A percentile compares a stretch with the other conserved stretches of the same genome.
Evolutionary conservation across 2,329 filamentous ascomycete species (phyloP).

Genomic region (Trichoderma sp.): DNA sequence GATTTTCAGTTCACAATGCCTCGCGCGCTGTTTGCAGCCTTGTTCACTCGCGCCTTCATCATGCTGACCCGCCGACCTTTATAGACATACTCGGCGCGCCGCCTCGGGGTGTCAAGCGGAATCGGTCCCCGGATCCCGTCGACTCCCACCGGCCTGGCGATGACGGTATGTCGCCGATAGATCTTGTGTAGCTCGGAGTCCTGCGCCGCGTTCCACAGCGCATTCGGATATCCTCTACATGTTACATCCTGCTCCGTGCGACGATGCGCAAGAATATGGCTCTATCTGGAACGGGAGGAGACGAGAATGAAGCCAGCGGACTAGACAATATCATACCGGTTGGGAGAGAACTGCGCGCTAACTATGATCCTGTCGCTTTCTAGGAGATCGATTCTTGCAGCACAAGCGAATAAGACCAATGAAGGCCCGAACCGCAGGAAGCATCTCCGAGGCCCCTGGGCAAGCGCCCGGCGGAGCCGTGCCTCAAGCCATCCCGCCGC

Average conservation of each 20-base stretch:
- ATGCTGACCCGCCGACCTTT: slow-evolving; percentile 35
- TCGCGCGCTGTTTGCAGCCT: slow-evolving; percentile 6
- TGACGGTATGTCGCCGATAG: slow-evolving; percentile 67
- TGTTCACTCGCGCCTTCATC: slow-evolving; percentile 16
- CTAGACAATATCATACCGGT: neutral
- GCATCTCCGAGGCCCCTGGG: slow-evolving; percentile 59
- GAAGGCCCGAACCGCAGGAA: slow-evolving; percentile 58
- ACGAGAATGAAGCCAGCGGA: slow-evolving; percentile 15
- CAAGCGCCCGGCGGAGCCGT: slow-evolving; percentile 53
- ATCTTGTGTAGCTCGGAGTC: slow-evolving; percentile 42
- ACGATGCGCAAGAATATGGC: slow-evolving; percentile 34
- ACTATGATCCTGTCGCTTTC: slow-evolving; percentile 36
- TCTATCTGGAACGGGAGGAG: slow-evolving; percentile 6
- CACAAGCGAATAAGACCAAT: slow-evolving; percentile 59
- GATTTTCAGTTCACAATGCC: slow-evolving; percentile 18
- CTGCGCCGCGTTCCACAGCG: slow-evolving; percentile 38
- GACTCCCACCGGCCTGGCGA: slow-evolving; percentile 59
- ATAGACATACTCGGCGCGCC: slow-evolving; percentile 55
- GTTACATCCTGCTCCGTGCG: slow-evolving; percentile 41
- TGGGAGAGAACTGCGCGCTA: slow-evolving; percentile 28
- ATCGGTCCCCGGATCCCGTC: slow-evolving; percentile 71
- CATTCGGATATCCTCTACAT: slow-evolving; percentile 30
- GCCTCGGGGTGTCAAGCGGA: slow-evolving; percentile 75
- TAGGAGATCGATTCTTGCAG: slow-evolving; percentile 53
- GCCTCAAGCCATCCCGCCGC: slow-evolving; percentile 48